Base-by-base conservation (phyloP, 2,329 filamentous ascomycete species). In the Sclerotiophoma versabilis region DNA sequence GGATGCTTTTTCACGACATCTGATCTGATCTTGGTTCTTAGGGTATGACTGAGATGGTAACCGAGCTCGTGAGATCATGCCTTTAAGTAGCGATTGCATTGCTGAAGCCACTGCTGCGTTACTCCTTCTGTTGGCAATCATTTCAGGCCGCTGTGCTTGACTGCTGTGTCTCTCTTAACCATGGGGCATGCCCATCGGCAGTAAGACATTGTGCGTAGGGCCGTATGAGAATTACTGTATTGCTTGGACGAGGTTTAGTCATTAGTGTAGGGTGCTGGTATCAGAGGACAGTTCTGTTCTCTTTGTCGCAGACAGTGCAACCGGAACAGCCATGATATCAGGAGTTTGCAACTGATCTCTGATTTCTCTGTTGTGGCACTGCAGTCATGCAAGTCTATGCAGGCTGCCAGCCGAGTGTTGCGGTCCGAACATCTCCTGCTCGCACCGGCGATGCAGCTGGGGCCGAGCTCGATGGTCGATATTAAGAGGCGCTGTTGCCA, bases 391-490 rank as follows among this genome's bases (percentile, higher is more conserved):
- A 25, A 39, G 39, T 25, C 14, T 20, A 39, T 42, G 36, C 36
- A 41, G 27, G 26, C 38, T 39, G 10, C 32, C 12, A 22, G 33
- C 33, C 22, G 23, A 39, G 37, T 26, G 37, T 48, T 32, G 14
- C 39, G 39, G 33, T 29, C 51, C 45, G 51, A 54, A 32, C 51
- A 54, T 54, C 22, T 49, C 51, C 51, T 45, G 39, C 29, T 38
- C 27, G 25, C 39, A 39, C 44, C 22, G 22, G 17, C 19, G 26
- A 44, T 39, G 38, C 39, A 43, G 22, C 44, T 43, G 36, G 29
- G 34, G 19, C 25, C 37, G 19, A 42, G 17, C 20, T 26, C n/a
- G 20, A 14, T 39, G 27, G 15, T 30, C 25, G 42, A 29, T 19
- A 4, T 36, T 8, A 4, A 19, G 19, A 25, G 30, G 29, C 20